Evolutionary conservation across 352 stramenopile genomes (phyloP).

Genomic region (Globisporangium paddicum): DNA sequence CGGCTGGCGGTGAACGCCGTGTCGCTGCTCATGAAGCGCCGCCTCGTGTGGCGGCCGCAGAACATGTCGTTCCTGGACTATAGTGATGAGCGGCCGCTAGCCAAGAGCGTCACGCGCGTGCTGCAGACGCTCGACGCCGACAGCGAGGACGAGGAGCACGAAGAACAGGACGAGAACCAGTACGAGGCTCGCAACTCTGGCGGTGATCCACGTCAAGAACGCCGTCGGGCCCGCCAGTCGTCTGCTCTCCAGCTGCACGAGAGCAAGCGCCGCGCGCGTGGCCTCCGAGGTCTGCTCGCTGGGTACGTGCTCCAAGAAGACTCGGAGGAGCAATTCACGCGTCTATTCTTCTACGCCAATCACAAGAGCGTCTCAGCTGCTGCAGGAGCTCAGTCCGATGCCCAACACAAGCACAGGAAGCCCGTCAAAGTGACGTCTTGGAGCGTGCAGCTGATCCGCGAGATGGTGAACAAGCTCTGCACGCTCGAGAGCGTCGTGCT

Average conservation of each 20-base stretch:
- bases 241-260: conserved; percentile 10
- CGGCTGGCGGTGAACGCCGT: conserved; percentile 50
- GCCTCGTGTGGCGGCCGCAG: conserved; percentile 37
- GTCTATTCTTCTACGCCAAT: conserved; percentile 60
- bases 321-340: conserved; percentile 48
- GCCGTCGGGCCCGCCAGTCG: not conserved
- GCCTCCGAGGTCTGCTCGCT: conserved; percentile 35
- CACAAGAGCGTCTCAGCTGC: not conserved
- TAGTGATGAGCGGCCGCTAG: conserved; percentile 43
- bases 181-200: not conserved
- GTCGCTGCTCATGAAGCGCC: conserved; percentile 47
- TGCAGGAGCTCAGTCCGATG: not conserved
- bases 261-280: not conserved
- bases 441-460: conserved; percentile 40
- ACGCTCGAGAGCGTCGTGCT: conserved; percentile 37
- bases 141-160: conserved; percentile 22
- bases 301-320: conserved; percentile 65
- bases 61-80: conserved; percentile 62
- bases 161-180: conserved; percentile 17
- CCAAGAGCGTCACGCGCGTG: conserved; percentile 54
- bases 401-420: not conserved
- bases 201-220: not conserved
- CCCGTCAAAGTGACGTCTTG: conserved; percentile 23
- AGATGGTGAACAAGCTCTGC: conserved; percentile 37
- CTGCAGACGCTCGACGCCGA: conserved; percentile 48